phyloP scores from a whole-genome alignment of 1,284 basidiomycete genomes.

The Cerioporus squamosus region DNA sequence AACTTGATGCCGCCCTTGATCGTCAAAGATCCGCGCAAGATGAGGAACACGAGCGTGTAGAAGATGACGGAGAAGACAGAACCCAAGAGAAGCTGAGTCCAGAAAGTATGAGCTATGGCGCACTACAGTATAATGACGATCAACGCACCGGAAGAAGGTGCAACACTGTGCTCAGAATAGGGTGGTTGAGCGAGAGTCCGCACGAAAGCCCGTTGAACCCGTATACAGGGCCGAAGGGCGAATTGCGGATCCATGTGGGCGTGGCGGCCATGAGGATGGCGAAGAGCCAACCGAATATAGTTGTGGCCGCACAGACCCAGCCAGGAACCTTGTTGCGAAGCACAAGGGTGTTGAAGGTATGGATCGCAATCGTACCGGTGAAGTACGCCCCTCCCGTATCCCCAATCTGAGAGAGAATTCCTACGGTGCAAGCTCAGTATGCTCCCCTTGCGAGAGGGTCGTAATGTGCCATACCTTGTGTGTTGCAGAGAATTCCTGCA shows the following conservation, averaged over 20 bases:
- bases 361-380: slow-evolving; percentile 64
- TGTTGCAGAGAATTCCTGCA: slow-evolving; percentile 45
- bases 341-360: slow-evolving; percentile 69
- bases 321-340: slow-evolving; percentile 55
- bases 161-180: slow-evolving; percentile 50
- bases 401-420: slow-evolving; percentile 61
- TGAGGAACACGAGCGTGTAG: slow-evolving; percentile 61
- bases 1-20: slow-evolving; percentile 49
- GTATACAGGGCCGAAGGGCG: slow-evolving; percentile 45
- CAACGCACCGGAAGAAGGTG: slow-evolving; percentile 60
- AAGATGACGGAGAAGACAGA: slow-evolving; percentile 56
- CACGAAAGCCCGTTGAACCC: slow-evolving; percentile 58
- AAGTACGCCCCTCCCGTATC: slow-evolving; percentile 68
- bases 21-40: slow-evolving; percentile 56
- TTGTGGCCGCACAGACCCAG: slow-evolving; percentile 48
- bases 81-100: slow-evolving; percentile 56
- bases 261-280: slow-evolving; percentile 47
- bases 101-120: neutral
- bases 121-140: neutral
- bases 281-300: slow-evolving; percentile 57
- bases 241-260: slow-evolving; percentile 41
- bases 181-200: slow-evolving; percentile 48
- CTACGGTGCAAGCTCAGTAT: slow-evolving; percentile 18
- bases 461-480: slow-evolving; percentile 56
- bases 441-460: neutral